phyloP scores from a whole-genome alignment of 2,329 filamentous ascomycete species.

The Sporothrix sp. region DNA sequence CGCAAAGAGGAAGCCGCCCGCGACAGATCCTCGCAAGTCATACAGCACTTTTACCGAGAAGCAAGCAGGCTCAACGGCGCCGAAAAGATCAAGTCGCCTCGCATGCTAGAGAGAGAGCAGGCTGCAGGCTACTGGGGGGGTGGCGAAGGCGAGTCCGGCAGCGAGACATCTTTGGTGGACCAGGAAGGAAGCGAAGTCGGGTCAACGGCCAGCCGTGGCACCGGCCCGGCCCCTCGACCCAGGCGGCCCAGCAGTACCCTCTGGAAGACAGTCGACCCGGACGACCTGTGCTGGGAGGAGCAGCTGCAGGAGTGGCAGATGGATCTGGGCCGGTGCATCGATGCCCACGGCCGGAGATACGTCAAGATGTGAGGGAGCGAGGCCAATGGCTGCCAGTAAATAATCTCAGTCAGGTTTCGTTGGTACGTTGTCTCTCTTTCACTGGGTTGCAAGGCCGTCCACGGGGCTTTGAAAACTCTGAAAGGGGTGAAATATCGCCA shows the following conservation, averaged over 20 bases:
- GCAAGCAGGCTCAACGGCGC: conserved; percentile 12
- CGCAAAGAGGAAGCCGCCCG: neutral
- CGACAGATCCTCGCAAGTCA: neutral
- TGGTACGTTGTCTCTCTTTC: neutral
- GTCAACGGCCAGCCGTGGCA: neutral
- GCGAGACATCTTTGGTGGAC: neutral
- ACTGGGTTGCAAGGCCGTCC: neutral
- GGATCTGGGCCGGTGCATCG: neutral
- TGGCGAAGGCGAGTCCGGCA: neutral
- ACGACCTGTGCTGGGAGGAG: conserved; percentile 13
- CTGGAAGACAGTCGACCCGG: neutral
- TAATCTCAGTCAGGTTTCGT: neutral
- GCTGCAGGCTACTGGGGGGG: conserved; percentile 1
- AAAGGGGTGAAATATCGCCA: neutral
- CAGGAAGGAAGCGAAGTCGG: neutral
- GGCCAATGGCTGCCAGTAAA: neutral
- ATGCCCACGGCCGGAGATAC: conserved; percentile 4
- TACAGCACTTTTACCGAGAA: conserved; percentile 10
- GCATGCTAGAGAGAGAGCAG: neutral
- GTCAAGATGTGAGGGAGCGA: conserved; percentile 11
- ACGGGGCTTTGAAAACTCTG: neutral
- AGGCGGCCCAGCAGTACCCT: conserved; percentile 10
- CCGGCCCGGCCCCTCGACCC: neutral
- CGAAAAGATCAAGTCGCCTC: neutral
- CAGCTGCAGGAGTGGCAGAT: conserved; percentile 3